Evolutionary conservation across 306 rosid genomes (phyloP), one percentile per base, ranked within the genome.

Genomic region (Prunus salicina): DNA sequence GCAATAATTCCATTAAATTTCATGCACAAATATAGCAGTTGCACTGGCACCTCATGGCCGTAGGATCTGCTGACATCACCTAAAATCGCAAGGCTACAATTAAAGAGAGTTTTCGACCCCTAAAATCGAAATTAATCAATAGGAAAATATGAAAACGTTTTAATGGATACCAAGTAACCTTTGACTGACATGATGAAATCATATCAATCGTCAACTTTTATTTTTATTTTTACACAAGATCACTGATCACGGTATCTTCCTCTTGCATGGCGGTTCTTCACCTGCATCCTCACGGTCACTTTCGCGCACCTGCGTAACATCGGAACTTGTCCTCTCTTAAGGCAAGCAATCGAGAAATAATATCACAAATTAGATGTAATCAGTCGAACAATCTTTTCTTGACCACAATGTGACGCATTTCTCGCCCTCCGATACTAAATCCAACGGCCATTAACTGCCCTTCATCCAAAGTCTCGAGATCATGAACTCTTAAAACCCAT

Each of bases 341-440:
- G 22, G 62, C 41, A 68, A 69, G 76, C 70, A 61, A 71, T 63
- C 80, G 8, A 38, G 43, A 41, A 34, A 57, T 38, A 73, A 57
- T 43, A 12, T 61, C 46, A 3, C 5, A 20, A 28, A 51, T 47
- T 46, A 66, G 61, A 69, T 22, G 49, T 71, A 67, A 43, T 70
- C 80, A 81, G 86, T 91, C 90, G 73, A 87, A 85, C 88, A 61
- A 74, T 83, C 92, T 80, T 83, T 83, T 88, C 89, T 13, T 82
- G 88, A 86, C 96, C 86, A 75, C 73, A 89, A 81, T 75, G 68
- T 87, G 97, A 89, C 90, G 86, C 72, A 50, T 12, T 56, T 51
- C 43, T 49, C 70, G 9, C 30, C 50, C 46, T 46, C 11, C 38
- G 43, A 67, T 70, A 47, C 18, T 58, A 38, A 64, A 82, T 77